Conservation (phyloP, 352 stramenopile genomes). For the Globisporangium polare region DNA sequence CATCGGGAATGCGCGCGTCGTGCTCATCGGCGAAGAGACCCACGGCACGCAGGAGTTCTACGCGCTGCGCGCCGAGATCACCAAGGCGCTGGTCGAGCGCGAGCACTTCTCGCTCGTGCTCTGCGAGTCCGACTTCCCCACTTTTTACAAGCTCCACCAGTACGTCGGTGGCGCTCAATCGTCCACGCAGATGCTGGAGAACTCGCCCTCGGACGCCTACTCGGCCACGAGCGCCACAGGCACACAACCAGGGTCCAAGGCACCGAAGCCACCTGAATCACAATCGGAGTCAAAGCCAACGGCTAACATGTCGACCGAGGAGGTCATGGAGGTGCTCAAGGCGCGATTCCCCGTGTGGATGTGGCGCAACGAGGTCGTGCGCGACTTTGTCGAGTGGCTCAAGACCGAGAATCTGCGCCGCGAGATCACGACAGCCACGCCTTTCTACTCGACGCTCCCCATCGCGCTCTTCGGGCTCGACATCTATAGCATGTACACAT, state of each 20-base stretch:
- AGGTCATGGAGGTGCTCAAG: conserved; percentile 31
- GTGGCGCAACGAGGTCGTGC: conserved; percentile 35
- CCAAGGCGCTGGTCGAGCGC: conserved; percentile 25
- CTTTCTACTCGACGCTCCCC: conserved; percentile 8
- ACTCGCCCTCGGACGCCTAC: conserved; percentile 11
- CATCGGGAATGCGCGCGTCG: conserved; percentile 27
- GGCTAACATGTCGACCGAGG: conserved; percentile 8
- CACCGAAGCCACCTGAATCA: background rate
- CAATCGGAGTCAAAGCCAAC: too few species aligned
- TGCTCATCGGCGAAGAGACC: conserved; percentile 34
- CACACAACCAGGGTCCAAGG: background rate
- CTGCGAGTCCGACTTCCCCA: conserved; percentile 36
- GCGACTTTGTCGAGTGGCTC: conserved; percentile 35
- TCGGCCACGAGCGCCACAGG: conserved; percentile 1
- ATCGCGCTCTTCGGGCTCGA: conserved; percentile 31
- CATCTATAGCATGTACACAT: conserved; percentile 38
- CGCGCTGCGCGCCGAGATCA: conserved; percentile 26
- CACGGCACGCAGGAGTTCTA: conserved; percentile 38
- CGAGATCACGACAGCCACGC: conserved; percentile 4
- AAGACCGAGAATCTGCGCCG: conserved; percentile 22
- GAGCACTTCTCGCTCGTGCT: conserved; percentile 32
- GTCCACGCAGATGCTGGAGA: conserved; percentile 12
- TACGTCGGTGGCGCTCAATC: conserved; percentile 21
- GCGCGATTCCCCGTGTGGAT: conserved; percentile 33
- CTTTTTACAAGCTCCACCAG: conserved; percentile 27